Conservation (phyloP, 345 rosid genomes). For the Eucalyptus decipiens region DNA sequence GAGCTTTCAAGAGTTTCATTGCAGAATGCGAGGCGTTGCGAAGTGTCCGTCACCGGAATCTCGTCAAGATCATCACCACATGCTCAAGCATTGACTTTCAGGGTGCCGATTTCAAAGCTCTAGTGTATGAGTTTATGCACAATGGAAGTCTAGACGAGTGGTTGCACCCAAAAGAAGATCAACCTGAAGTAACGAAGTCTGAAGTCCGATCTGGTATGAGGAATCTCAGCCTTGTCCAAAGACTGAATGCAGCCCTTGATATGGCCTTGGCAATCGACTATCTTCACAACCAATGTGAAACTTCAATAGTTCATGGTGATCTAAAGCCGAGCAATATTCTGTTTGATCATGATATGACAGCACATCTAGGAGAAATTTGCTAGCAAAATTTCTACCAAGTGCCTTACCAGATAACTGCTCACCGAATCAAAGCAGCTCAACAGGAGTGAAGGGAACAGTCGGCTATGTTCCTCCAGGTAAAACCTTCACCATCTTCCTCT, state of each 20-base stretch:
- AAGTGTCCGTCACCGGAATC: slow-evolving; percentile 26
- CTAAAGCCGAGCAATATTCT: slow-evolving; percentile 5
- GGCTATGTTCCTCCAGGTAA: slow-evolving; percentile 35
- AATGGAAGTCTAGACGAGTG: slow-evolving; percentile 3
- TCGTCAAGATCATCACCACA: slow-evolving; percentile 17
- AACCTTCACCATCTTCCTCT: background rate
- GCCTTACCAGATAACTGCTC: background rate
- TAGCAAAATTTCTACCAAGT: background rate
- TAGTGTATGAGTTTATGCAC: slow-evolving; percentile 2
- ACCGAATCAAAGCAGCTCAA: slow-evolving; percentile 8
- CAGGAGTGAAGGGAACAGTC: slow-evolving; percentile 22
- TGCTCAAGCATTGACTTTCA: slow-evolving; percentile 13
- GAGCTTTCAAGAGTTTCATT: slow-evolving; percentile 33
- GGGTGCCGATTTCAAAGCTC: slow-evolving; percentile 14
- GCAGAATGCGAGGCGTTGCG: slow-evolving; percentile 30
- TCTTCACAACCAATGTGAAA: slow-evolving; percentile 1
- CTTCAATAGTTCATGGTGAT: slow-evolving; percentile 1
- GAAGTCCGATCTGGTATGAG: background rate
- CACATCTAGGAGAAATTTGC: slow-evolving; percentile 1
- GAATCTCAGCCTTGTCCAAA: background rate
- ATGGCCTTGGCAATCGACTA: slow-evolving; percentile 2
- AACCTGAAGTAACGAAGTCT: background rate
- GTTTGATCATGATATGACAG: background rate
- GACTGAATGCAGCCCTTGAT: background rate
- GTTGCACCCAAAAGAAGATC: background rate